A percentile compares a stretch with the other conserved stretches of the same genome.
phyloP scores from a whole-genome alignment of 2,329 filamentous ascomycete genomes.

The Aspergillus nomiae region DNA sequence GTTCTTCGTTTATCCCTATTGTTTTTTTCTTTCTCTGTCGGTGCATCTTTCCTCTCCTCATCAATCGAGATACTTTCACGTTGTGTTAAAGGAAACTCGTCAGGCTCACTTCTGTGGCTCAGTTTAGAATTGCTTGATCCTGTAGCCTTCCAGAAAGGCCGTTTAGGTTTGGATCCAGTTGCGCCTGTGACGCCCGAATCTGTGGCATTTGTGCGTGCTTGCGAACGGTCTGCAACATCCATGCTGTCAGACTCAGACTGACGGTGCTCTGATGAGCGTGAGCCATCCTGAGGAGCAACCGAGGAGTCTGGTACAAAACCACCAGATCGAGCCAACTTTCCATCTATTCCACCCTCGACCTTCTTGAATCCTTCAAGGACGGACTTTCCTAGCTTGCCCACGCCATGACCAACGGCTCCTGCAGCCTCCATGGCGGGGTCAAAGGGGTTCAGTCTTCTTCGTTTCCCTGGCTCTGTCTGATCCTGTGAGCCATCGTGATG shows the following conservation, averaged over 20 bases:
- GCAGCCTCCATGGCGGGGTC: slow-evolving; percentile 55
- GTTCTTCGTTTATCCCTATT: slow-evolving; percentile 13
- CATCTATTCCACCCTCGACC: slow-evolving; percentile 40
- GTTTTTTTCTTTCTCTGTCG: slow-evolving; percentile 10
- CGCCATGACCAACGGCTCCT: slow-evolving; percentile 53
- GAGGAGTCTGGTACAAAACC: slow-evolving; percentile 30
- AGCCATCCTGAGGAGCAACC: not conserved
- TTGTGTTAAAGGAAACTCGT: slow-evolving; percentile 41
- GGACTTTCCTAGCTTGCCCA: slow-evolving; percentile 48
- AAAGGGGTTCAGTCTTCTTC: slow-evolving; percentile 28
- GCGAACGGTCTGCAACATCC: not conserved
- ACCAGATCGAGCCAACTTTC: slow-evolving; percentile 35
- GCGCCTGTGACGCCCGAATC: slow-evolving; percentile 4
- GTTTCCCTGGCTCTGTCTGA: slow-evolving; percentile 16
- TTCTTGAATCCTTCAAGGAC: slow-evolving; percentile 48
- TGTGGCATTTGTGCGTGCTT: slow-evolving; percentile 1
- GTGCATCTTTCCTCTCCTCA: slow-evolving; percentile 4
- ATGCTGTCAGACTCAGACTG: not conserved
- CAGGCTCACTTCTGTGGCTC: slow-evolving; percentile 26
- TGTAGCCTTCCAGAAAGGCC: slow-evolving; percentile 36
- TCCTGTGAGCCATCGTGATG: slow-evolving; percentile 26
- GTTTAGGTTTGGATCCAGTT: slow-evolving; percentile 21
- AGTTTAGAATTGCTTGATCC: slow-evolving; percentile 33
- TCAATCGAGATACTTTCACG: slow-evolving; percentile 29
- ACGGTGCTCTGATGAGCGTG: not conserved